Evolutionary conservation across 164 flowering plant genomes (phyloP), one percentile per base, ranked within the genome.

Genomic region (Pachysandra terminalis): DNA sequence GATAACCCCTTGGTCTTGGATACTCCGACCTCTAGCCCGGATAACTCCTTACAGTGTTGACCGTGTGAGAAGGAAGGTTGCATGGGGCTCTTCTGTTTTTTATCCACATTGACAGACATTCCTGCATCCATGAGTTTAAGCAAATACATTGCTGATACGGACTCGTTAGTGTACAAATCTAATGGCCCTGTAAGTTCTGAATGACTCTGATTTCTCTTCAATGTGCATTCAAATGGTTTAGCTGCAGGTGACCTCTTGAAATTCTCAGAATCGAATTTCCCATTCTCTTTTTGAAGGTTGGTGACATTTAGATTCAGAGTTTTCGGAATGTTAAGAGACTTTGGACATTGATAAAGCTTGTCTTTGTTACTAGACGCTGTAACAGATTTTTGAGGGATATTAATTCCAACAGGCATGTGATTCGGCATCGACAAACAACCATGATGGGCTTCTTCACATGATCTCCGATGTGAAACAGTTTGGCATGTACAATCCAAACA

Each of bases 71-170:
- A 70, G 28, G 80, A 66, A 57, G 79, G 58, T 51, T 70, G 75
- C 64, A 72, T 75, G 13, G 28, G 65, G 35, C 75, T 64, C 51
- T 76, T 74, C 7, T 70, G 69, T 21, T 57, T 68, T 58, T 57
- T 64, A 21, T 65, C 73, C 64, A 66, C 24, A 52, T 73, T 68
- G 27, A 48, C 70, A 52, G 78, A 66, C 26, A 69, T 27, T 40
- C 81, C 76, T 26, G 83, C 78, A 76, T 85, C 79, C 93, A 86
- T 82, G 58, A 88, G 84, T 79, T 84, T 85, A 32, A 90, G 89
- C 58, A 90, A 77, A 80, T 86, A 78, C 90, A 84, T 80, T 1
- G 96, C 93, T 26, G 93, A 76, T 56, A 86, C 78, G 16, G 84
- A 72, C 19, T 88, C 91, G 77, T 84, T 85, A 56, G 85, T 64